Conservation (phyloP, 2,329 filamentous ascomycete genomes). For the Aspergillaceae sp. region DNA sequence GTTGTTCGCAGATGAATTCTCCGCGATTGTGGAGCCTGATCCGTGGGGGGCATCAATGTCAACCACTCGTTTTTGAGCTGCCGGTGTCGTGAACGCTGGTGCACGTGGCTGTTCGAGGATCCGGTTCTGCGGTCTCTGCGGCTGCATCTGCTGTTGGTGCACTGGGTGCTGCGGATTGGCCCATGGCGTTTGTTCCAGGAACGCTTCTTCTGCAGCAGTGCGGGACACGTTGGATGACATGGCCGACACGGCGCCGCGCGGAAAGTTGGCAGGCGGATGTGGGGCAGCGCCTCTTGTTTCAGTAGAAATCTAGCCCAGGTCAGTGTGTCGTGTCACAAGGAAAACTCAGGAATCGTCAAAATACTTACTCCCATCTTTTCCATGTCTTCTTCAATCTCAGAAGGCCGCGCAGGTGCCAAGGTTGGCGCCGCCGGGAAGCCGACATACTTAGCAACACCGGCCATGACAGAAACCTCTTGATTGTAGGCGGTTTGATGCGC, state of each 20-base stretch:
- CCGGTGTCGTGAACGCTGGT: constrained; percentile 33
- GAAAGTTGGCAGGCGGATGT: constrained; percentile 12
- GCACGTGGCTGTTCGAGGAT: constrained; percentile 27
- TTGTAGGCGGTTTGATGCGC: constrained; percentile 87
- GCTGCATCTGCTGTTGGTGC: constrained; percentile 44
- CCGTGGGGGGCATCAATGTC: constrained; percentile 37
- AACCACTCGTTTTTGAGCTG: constrained; percentile 36
- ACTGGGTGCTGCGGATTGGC: constrained; percentile 77
- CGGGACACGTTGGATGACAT: constrained; percentile 27
- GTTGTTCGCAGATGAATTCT: constrained; percentile 35
- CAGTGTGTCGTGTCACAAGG: no score
- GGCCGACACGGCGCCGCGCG: constrained; percentile 20
- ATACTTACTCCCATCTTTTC: constrained; percentile 74
- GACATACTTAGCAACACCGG: constrained; percentile 86
- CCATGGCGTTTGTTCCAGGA: constrained; percentile 84
- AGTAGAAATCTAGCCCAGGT: constrained; percentile 18
- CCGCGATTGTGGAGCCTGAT: constrained; percentile 40
- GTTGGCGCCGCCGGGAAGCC: constrained; percentile 93
- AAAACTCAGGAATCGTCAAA: no score
- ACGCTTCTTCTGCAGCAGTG: constrained; percentile 67
- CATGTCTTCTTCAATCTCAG: constrained; percentile 78
- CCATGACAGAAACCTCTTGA: constrained; percentile 82
- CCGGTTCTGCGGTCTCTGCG: constrained; percentile 23
- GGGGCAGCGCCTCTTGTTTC: constrained; percentile 17
- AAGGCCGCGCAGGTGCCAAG: constrained; percentile 60